Evolutionary conservation across 257 asterid genomes (phyloP).

Genomic region (Scutellaria minor): DNA sequence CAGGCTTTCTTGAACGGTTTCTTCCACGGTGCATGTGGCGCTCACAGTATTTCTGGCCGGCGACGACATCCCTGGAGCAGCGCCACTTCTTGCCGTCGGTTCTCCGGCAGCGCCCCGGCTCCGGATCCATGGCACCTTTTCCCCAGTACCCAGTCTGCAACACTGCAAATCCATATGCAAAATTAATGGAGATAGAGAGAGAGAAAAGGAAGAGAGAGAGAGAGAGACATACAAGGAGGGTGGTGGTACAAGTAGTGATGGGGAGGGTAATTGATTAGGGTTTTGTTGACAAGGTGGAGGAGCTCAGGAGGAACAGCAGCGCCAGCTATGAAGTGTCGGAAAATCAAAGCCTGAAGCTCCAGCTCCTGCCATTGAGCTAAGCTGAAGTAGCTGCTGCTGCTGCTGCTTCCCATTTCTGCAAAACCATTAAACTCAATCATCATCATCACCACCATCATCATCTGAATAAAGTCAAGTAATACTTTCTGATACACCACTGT

Average conservation of each 20-base stretch:
- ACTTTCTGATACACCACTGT: slow-evolving; percentile 22
- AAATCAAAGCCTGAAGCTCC: slow-evolving; percentile 85
- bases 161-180: slow-evolving; percentile 37
- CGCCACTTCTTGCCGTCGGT: slow-evolving; percentile 99
- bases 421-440: background rate
- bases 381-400: slow-evolving; percentile 60
- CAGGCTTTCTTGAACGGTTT: slow-evolving; percentile 99
- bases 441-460: too few species aligned
- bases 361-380: slow-evolving; percentile 94
- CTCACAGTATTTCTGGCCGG: slow-evolving; percentile 88
- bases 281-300: slow-evolving; percentile 75
- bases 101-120: slow-evolving; percentile 93
- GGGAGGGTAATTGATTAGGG: slow-evolving; percentile 49
- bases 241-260: slow-evolving; percentile 47
- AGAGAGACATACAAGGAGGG: slow-evolving; percentile 52
- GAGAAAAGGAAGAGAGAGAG: background rate
- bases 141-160: slow-evolving; percentile 86
- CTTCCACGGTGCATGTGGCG: slow-evolving; percentile 96
- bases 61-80: slow-evolving; percentile 90
- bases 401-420: slow-evolving; percentile 58
- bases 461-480: background rate
- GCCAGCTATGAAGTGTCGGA: slow-evolving; percentile 76
- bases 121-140: slow-evolving; percentile 84
- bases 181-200: background rate
- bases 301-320: slow-evolving; percentile 82